These are phyloP conservation scores for Rubroboletus pulcherrimus DNA, from an alignment of 768 basidiomycete genomes.

Conservation along the genomic window DNA sequence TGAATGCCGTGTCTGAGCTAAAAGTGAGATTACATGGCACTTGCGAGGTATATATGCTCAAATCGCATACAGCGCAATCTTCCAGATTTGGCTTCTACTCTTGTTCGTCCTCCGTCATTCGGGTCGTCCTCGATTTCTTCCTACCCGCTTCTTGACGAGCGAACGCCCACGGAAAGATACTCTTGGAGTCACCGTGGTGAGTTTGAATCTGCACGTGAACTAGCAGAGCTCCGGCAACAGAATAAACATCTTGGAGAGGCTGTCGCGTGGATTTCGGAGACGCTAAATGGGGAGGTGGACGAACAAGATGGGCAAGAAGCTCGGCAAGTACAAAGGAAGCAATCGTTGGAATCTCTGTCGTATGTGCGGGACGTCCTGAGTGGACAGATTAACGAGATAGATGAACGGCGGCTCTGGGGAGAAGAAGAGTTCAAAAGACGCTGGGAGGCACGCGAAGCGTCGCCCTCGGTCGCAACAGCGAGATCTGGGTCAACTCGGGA, in stretches of 20 bases:
- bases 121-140: slow-evolving; percentile 39
- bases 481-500: slow-evolving; percentile 15
- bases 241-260: slow-evolving; percentile 68
- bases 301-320: slow-evolving; percentile 34
- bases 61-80: slow-evolving; percentile 62
- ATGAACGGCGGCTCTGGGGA: slow-evolving; percentile 63
- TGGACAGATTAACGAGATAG: slow-evolving; percentile 50
- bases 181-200: slow-evolving; percentile 67
- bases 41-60: slow-evolving; percentile 1
- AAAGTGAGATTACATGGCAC: slow-evolving; percentile 45
- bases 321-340: slow-evolving; percentile 43
- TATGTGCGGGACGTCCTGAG: slow-evolving; percentile 75
- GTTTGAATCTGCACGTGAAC: slow-evolving; percentile 68
- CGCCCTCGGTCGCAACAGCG: slow-evolving; percentile 22
- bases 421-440: slow-evolving; percentile 45
- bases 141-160: slow-evolving; percentile 64
- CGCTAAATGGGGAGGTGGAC: slow-evolving; percentile 53
- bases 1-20: slow-evolving; percentile 75
- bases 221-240: slow-evolving; percentile 47
- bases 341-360: slow-evolving; percentile 72
- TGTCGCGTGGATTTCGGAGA: slow-evolving; percentile 70
- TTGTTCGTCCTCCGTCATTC: slow-evolving; percentile 51
- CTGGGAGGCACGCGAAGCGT: slow-evolving; percentile 29
- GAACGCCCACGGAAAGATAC: slow-evolving; percentile 52
- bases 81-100: slow-evolving; percentile 72